phyloP scores from a whole-genome alignment of 495 filamentous ascomycete species.

The Penicillium samsonianum region DNA sequence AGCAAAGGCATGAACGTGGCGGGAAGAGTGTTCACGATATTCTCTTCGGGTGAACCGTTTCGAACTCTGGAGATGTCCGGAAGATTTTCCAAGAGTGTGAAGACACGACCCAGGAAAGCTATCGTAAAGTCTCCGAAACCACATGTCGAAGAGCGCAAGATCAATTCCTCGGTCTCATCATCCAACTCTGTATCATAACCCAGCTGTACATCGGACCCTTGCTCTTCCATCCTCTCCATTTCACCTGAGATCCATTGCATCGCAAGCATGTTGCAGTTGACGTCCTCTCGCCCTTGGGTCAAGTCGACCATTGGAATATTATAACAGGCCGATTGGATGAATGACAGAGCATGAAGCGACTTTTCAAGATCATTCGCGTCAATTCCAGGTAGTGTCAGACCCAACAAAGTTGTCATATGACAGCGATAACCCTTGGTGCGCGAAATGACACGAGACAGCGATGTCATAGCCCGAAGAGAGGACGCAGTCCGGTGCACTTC shows the following conservation, averaged over 20 bases:
- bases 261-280: slow-evolving; percentile 75
- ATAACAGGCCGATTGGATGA: slow-evolving; percentile 92
- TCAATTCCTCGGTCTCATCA: slow-evolving; percentile 84
- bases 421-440: slow-evolving; percentile 91
- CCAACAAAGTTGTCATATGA: slow-evolving; percentile 89
- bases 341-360: slow-evolving; percentile 88
- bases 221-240: slow-evolving; percentile 88
- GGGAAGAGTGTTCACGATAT: slow-evolving; percentile 93
- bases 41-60: slow-evolving; percentile 92
- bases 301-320: slow-evolving; percentile 89
- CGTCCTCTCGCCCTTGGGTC: slow-evolving; percentile 64
- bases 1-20: slow-evolving; percentile 90
- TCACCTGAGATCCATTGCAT: slow-evolving; percentile 92
- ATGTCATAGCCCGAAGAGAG: slow-evolving; percentile 84
- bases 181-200: slow-evolving; percentile 81
- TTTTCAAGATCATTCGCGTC: slow-evolving; percentile 98
- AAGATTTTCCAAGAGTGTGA: slow-evolving; percentile 91
- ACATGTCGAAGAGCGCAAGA: slow-evolving; percentile 93
- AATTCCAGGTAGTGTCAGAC: slow-evolving; percentile 89
- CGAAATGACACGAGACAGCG: slow-evolving; percentile 84
- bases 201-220: slow-evolving; percentile 79
- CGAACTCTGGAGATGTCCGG: slow-evolving; percentile 85
- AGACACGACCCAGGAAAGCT: slow-evolving; percentile 88
- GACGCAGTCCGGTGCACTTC: slow-evolving; percentile 97
- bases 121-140: slow-evolving; percentile 90